These are phyloP conservation scores for Hippophae gyantsensis DNA, from an alignment of 306 rosid genomes.

Conservation along the genomic window DNA sequence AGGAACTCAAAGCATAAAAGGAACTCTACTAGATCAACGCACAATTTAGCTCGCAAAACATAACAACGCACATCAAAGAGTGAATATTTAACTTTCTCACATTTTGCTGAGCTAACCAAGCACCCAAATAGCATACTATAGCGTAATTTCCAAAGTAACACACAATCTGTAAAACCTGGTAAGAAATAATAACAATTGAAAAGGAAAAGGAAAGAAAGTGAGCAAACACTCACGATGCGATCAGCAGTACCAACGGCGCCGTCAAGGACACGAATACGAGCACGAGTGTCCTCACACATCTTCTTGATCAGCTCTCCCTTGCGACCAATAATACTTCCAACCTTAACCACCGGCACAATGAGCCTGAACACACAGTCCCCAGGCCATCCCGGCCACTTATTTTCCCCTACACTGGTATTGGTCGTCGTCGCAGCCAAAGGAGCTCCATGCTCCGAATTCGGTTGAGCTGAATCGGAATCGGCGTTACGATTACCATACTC, in stretches of 20 bases:
- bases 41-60: no score
- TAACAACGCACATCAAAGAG: no score
- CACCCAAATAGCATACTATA: background rate
- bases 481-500: constrained; percentile 8
- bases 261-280: constrained; percentile 90
- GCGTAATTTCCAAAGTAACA: background rate
- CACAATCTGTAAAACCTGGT: constrained; percentile 14
- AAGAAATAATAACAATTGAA: background rate
- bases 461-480: constrained; percentile 14
- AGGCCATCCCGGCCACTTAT: constrained; percentile 94
- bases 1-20: no score
- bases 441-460: constrained; percentile 9
- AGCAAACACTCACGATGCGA: constrained; percentile 61
- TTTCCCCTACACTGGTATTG: constrained; percentile 26
- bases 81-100: background rate
- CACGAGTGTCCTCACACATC: constrained; percentile 88
- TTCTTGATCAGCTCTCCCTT: constrained; percentile 90
- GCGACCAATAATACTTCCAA: constrained; percentile 89
- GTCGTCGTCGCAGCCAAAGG: constrained; percentile 7
- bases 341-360: constrained; percentile 79
- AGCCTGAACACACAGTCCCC: constrained; percentile 84
- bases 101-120: background rate
- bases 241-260: constrained; percentile 74
- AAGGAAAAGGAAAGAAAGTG: background rate
- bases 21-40: no score